phyloP scores from a whole-genome alignment of 768 basidiomycete species.

The Agrocybe pediades region DNA sequence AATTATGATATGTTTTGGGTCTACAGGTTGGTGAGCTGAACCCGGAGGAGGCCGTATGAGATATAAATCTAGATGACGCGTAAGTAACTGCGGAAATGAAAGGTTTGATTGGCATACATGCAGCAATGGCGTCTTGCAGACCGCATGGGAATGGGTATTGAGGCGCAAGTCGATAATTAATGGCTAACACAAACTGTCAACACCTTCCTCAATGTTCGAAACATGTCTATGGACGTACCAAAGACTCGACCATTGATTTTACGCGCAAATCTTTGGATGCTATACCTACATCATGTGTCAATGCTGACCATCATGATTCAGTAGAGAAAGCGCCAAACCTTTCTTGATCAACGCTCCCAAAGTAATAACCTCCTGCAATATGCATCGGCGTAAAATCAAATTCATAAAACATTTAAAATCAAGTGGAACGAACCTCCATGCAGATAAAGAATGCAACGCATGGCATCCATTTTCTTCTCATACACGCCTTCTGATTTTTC shows the following conservation, averaged over 20 bases:
- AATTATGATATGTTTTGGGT: constrained; percentile 80
- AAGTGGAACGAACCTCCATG: constrained; percentile 61
- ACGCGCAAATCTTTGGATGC: constrained; percentile 82
- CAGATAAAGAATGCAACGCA: constrained; percentile 81
- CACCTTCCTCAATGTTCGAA: neutral
- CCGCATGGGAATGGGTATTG: constrained; percentile 97
- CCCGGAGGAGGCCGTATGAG: constrained; percentile 85
- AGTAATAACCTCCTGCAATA: constrained; percentile 74
- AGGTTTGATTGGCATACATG: constrained; percentile 49
- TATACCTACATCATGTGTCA: constrained; percentile 47
- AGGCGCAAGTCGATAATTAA: constrained; percentile 88
- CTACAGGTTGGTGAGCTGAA: constrained; percentile 75
- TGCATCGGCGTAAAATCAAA: neutral
- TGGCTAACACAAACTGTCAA: constrained; percentile 44
- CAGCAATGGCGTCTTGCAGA: constrained; percentile 85
- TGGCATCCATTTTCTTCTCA: constrained; percentile 75
- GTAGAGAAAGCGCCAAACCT: constrained; percentile 36
- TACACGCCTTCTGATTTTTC: constrained; percentile 38
- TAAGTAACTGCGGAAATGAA: neutral
- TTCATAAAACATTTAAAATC: neutral
- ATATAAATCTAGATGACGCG: constrained; percentile 66
- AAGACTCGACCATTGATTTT: constrained; percentile 94
- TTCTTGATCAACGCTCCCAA: constrained; percentile 79
- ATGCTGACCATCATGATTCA: neutral
- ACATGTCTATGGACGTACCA: constrained; percentile 38